phyloP scores from a whole-genome alignment of 2,329 filamentous ascomycete species.

The Neonectria faginata region DNA sequence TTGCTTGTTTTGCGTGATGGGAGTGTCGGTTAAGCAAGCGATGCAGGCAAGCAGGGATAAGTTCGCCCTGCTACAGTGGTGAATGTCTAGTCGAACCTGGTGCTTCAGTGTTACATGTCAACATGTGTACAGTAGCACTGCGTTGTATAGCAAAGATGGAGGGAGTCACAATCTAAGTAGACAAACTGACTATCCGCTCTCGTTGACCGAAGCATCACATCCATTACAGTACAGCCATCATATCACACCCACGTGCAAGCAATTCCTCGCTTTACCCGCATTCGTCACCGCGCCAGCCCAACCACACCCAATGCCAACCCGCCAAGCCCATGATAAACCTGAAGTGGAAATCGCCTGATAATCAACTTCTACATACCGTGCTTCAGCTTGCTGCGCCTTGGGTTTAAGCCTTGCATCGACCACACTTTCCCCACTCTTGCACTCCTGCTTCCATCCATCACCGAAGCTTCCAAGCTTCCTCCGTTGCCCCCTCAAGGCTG shows the following conservation, averaged over 20 bases:
- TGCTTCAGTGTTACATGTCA: too few species aligned
- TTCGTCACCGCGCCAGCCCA: neutral
- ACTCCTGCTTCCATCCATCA: too few species aligned
- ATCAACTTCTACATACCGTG: neutral
- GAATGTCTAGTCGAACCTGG: neutral
- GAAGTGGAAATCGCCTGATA: constrained; percentile 11
- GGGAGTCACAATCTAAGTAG: neutral
- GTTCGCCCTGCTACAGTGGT: constrained; percentile 8
- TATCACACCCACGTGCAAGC: constrained; percentile 9
- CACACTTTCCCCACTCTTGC: too few species aligned
- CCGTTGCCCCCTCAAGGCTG: neutral
- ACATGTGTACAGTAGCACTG: too few species aligned
- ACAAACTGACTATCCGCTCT: neutral
- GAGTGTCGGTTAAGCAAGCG: neutral
- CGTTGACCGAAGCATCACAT: neutral
- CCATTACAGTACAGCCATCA: neutral
- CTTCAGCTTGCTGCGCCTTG: neutral
- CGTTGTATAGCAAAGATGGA: too few species aligned
- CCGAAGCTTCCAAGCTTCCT: neutral
- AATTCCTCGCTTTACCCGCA: neutral
- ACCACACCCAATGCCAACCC: too few species aligned
- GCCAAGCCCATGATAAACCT: too few species aligned
- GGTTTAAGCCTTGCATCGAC: neutral
- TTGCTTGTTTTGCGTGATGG: neutral
- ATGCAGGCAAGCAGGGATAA: neutral